Conservation (phyloP, 2,329 filamentous ascomycete species). For the Epichloe uncinata region DNA sequence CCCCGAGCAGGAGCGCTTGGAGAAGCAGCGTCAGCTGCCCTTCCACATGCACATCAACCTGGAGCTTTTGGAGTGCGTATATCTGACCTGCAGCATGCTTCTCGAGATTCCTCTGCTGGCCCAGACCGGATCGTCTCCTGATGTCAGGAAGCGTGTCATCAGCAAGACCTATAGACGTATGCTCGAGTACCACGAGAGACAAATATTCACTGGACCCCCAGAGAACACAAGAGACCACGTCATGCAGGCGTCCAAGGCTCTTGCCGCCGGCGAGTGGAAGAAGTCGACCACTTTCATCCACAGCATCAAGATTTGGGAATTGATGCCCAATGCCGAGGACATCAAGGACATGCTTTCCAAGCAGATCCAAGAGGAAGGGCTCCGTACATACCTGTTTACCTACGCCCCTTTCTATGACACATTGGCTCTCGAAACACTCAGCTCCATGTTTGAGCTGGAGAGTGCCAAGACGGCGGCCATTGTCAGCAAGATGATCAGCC, state of each 20-base stretch:
- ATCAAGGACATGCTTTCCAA: constrained; percentile 96
- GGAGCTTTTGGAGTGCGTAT: constrained; percentile 93
- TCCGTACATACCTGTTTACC: constrained; percentile 97
- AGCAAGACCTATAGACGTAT: constrained; percentile 99
- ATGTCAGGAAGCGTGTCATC: constrained; percentile 94
- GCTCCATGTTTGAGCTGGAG: constrained; percentile 90
- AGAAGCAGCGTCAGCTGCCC: constrained; percentile 92
- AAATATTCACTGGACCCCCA: constrained; percentile 98
- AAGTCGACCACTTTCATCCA: constrained; percentile 88
- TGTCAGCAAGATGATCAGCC: constrained; percentile 98
- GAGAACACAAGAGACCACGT: constrained; percentile 99
- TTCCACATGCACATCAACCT: constrained; percentile 99
- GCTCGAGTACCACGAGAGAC: constrained; percentile 98
- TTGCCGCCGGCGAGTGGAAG: constrained; percentile 97
- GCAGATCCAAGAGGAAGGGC: constrained; percentile 97
- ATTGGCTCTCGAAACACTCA: constrained; percentile 70
- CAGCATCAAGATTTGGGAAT: constrained; percentile 98
- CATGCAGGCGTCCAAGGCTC: constrained; percentile 96
- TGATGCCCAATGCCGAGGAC: constrained; percentile 83
- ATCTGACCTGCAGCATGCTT: constrained; percentile 98
- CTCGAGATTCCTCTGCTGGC: constrained; percentile 94
- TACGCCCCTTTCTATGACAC: constrained; percentile 99
- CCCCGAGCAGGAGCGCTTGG: constrained; percentile 86
- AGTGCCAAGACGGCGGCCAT: constrained; percentile 86
- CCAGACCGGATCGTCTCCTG: constrained; percentile 90